A percentile compares a stretch with the other conserved stretches of the same genome.
Conservation (phyloP, 345 rosid genomes). For the Cardamine resedifolia region DNA sequence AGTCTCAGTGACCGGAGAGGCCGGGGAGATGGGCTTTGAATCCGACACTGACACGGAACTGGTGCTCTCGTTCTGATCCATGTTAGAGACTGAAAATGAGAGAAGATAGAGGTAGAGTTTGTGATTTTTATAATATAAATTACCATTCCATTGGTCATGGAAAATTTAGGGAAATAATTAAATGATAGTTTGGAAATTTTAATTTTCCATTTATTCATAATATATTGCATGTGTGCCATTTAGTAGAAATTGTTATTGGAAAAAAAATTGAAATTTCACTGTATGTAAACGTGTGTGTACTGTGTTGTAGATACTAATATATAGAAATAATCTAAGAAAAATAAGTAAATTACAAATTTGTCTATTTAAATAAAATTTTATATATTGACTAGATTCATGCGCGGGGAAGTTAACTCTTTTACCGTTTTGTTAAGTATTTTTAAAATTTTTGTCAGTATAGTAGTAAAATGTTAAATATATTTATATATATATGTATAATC, state of each 20-base stretch:
- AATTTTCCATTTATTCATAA: background rate
- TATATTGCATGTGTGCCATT: background rate
- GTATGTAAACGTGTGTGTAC: background rate
- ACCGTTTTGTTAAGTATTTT: too few species aligned
- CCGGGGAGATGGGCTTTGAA: constrained; percentile 50
- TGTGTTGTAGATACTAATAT: background rate
- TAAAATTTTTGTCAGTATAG: too few species aligned
- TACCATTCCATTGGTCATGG: constrained; percentile 33
- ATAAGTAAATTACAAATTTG: background rate
- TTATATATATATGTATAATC: too few species aligned
- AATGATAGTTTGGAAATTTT: background rate
- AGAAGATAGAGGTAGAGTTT: constrained; percentile 2
- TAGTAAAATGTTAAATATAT: too few species aligned
- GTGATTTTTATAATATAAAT: constrained; percentile 36
- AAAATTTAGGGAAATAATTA: background rate
- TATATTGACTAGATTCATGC: too few species aligned
- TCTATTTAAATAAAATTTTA: background rate
- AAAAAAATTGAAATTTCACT: background rate
- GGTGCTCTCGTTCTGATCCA: constrained; percentile 50
- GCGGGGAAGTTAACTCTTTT: too few species aligned
- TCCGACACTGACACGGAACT: constrained; percentile 40
- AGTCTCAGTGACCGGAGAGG: constrained; percentile 17
- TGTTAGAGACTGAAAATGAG: constrained; percentile 20
- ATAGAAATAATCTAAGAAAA: background rate
- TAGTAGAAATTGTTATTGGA: background rate